Evolutionary conservation across 208 protist genomes (phyloP).

Genomic region (Vickermania ingenoplastis): DNA sequence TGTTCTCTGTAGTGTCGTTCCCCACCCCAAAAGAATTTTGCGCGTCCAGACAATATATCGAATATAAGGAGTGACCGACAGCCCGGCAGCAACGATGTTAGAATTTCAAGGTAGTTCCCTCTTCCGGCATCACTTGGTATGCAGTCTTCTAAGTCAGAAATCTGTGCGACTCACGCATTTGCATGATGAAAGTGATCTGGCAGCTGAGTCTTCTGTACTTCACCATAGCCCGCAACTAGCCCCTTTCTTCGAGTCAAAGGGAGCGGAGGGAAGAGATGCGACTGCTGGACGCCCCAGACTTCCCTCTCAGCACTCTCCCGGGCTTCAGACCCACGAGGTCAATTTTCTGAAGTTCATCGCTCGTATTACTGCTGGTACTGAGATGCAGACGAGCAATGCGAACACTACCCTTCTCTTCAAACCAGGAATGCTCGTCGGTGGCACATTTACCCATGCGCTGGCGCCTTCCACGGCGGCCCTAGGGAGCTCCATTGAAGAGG

Average conservation of each 20-base stretch:
- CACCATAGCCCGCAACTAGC: not conserved
- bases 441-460: constrained; percentile 83
- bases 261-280: too few relatives aligned
- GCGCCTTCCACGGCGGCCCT: constrained; percentile 9
- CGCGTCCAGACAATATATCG: too few relatives aligned
- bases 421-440: constrained; percentile 89
- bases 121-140: constrained; percentile 81
- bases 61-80: too few relatives aligned
- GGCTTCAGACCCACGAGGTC: constrained; percentile 67
- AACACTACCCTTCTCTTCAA: constrained; percentile 73
- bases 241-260: too few relatives aligned
- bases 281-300: too few relatives aligned
- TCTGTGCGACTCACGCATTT: constrained; percentile 59
- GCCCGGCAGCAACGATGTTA: constrained; percentile 62
- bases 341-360: constrained; percentile 92
- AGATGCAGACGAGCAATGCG: constrained; percentile 58
- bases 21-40: too few relatives aligned
- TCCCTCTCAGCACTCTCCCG: too few relatives aligned
- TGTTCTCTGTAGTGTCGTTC: too few relatives aligned
- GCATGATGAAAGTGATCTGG: constrained; percentile 55
- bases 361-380: constrained; percentile 80
- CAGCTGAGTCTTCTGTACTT: not conserved
- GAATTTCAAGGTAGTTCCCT: constrained; percentile 79
- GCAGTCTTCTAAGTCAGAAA: constrained; percentile 71
- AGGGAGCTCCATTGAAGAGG: too few relatives aligned